These are phyloP conservation scores for Quercus cerris DNA, from an alignment of 306 rosid species.

Conservation along the genomic window DNA sequence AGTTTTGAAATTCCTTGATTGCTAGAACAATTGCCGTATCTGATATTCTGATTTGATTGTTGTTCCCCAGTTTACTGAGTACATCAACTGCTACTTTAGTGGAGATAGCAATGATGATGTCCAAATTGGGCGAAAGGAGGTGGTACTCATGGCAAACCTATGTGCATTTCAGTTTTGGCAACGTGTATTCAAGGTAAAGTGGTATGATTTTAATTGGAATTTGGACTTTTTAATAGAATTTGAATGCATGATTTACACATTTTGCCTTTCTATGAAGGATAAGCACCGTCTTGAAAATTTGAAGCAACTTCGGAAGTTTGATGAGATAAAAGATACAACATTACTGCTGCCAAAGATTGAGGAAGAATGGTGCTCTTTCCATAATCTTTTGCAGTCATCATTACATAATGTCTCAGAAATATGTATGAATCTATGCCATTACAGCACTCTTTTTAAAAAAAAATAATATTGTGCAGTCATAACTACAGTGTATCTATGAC, in stretches of 20 bases:
- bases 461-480: background rate
- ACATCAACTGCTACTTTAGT: slow-evolving; percentile 42
- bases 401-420: slow-evolving; percentile 60
- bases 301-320: slow-evolving; percentile 44
- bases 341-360: slow-evolving; percentile 39
- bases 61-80: slow-evolving; percentile 41
- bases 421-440: slow-evolving; percentile 50
- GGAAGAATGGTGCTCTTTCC: slow-evolving; percentile 78
- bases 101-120: slow-evolving; percentile 37
- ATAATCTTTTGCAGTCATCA: slow-evolving; percentile 68
- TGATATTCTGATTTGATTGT: slow-evolving; percentile 17
- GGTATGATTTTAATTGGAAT: slow-evolving; percentile 11
- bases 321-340: slow-evolving; percentile 31
- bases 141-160: slow-evolving; percentile 50
- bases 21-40: slow-evolving; percentile 15
- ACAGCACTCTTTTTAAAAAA: background rate
- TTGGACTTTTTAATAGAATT: slow-evolving; percentile 3
- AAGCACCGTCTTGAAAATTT: slow-evolving; percentile 50
- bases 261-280: slow-evolving; percentile 50
- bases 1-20: slow-evolving; percentile 19
- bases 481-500: background rate
- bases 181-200: slow-evolving; percentile 70
- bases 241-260: slow-evolving; percentile 7
- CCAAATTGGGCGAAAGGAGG: slow-evolving; percentile 55
- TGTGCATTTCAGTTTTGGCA: slow-evolving; percentile 92